Evolutionary conservation across 1,284 basidiomycete species (phyloP).

Genomic region (Ganoderma multipileum): DNA sequence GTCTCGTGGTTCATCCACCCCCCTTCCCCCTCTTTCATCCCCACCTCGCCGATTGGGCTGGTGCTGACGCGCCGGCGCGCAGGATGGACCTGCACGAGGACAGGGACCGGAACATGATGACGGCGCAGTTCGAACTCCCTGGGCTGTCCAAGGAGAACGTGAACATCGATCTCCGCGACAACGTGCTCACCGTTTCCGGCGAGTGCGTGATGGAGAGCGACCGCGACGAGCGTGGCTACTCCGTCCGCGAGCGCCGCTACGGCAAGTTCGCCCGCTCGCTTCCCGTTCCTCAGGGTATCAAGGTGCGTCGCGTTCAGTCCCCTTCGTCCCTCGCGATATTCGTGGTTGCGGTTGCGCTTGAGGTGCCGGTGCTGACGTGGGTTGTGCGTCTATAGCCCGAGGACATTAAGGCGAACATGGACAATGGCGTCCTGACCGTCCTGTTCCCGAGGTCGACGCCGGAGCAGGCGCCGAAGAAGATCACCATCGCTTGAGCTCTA

Average conservation of each 20-base stretch:
- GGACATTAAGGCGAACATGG: constrained; percentile 51
- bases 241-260: constrained; percentile 55
- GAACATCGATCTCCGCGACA: constrained; percentile 49
- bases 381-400: constrained; percentile 39
- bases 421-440: constrained; percentile 50
- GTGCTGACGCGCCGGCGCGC: constrained; percentile 1
- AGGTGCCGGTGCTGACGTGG: constrained; percentile 5
- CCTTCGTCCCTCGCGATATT: neutral
- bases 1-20: neutral
- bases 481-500: constrained; percentile 41
- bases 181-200: constrained; percentile 52
- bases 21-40: neutral
- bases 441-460: constrained; percentile 50
- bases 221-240: constrained; percentile 49
- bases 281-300: constrained; percentile 52
- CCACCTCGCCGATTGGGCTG: neutral
- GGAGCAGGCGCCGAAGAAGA: constrained; percentile 44
- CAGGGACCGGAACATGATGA: constrained; percentile 46
- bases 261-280: constrained; percentile 56
- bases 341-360: neutral
- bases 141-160: constrained; percentile 53
- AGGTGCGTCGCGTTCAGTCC: constrained; percentile 41
- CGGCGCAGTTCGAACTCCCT: constrained; percentile 57
- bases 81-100: constrained; percentile 59
- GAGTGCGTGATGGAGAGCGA: constrained; percentile 43